A percentile compares a stretch with the other conserved stretches of the same genome.
These are phyloP conservation scores for Trichoderma asperellum DNA, from an alignment of 2,329 filamentous ascomycete genomes.

Conservation along the genomic window DNA sequence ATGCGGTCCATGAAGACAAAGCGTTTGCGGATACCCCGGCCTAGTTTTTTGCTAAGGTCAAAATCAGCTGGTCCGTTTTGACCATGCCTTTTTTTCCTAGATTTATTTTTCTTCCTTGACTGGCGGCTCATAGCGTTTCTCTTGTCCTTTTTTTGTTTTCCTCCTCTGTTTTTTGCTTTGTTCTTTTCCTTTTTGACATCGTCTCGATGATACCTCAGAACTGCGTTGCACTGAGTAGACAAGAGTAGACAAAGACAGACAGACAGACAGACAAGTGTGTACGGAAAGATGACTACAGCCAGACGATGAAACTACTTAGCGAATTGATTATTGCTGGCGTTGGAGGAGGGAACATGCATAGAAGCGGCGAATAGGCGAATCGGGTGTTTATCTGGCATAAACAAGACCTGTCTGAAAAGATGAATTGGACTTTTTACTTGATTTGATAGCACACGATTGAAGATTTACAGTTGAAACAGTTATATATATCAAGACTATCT, in stretches of 20 bases:
- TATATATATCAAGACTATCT: background rate
- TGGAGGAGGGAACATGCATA: conserved; percentile 8
- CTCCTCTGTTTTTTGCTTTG: background rate
- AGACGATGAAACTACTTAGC: conserved; percentile 15
- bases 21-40: conserved; percentile 40
- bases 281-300: background rate
- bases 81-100: background rate
- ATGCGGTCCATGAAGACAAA: conserved; percentile 43
- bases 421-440: background rate
- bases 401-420: conserved; percentile 8
- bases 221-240: background rate
- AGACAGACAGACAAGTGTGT: background rate
- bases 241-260: conserved; percentile 8
- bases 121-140: background rate
- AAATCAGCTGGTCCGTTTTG: conserved; percentile 37
- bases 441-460: background rate
- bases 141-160: background rate
- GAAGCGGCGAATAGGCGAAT: conserved; percentile 10
- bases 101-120: conserved; percentile 2
- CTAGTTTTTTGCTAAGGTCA: conserved; percentile 39
- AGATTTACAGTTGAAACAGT: background rate
- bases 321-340: conserved; percentile 9
- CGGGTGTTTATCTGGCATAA: conserved; percentile 1
- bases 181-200: background rate
- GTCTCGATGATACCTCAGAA: conserved; percentile 2